Evolutionary conservation across 257 asterid species (phyloP).

Genomic region (Coffea canephora): DNA sequence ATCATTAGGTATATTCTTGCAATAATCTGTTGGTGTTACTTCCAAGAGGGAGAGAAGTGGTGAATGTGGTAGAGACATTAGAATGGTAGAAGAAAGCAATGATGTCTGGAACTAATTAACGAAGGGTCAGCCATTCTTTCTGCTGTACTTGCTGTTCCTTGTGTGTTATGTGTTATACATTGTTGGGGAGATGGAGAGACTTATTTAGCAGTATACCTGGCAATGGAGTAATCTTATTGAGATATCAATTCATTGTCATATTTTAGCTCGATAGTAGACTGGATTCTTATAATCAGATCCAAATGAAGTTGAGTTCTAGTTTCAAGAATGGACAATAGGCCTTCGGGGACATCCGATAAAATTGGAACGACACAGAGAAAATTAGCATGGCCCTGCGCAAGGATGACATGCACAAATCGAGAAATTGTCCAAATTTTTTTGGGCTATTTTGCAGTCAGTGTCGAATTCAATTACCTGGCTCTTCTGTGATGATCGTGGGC

Average conservation of each 20-base stretch:
- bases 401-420: conserved; percentile 44
- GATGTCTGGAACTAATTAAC: no score
- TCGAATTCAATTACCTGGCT: no score
- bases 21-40: neutral
- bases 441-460: neutral
- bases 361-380: conserved; percentile 21
- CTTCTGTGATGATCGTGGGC: no score
- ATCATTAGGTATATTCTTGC: neutral
- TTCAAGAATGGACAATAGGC: neutral
- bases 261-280: no score
- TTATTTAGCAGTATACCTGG: no score
- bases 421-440: conserved; percentile 15
- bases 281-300: no score
- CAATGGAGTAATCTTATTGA: no score
- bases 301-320: no score
- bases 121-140: neutral
- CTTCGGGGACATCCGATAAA: conserved; percentile 22
- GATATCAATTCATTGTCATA: neutral
- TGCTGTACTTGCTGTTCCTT: neutral
- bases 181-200: neutral
- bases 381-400: conserved; percentile 39
- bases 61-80: neutral
- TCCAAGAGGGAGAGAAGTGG: neutral
- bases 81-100: neutral
- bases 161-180: no score